phyloP scores from a whole-genome alignment of 495 filamentous ascomycete species.

The Penicillium coffeae region DNA sequence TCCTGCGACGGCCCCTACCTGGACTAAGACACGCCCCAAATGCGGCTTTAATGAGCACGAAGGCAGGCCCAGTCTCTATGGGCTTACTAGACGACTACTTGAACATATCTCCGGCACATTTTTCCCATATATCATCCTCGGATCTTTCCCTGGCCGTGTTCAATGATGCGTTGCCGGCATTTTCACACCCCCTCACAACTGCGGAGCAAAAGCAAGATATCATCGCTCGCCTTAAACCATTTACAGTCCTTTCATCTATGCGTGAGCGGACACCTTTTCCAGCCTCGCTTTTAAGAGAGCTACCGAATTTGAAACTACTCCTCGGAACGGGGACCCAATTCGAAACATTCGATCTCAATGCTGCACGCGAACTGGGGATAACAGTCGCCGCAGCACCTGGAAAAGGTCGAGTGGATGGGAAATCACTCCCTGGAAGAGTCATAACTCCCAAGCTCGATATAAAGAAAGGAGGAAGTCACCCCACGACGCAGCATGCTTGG shows the following conservation, averaged over 20 bases:
- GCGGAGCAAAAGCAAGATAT: background rate
- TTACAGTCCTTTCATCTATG: background rate
- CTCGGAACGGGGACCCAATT: background rate
- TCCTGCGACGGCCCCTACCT: too few relatives aligned
- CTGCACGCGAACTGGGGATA: background rate
- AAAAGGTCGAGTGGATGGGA: too few relatives aligned
- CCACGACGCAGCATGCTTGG: background rate
- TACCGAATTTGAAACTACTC: background rate
- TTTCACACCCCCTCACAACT: background rate
- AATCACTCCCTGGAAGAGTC: background rate
- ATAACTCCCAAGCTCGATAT: background rate
- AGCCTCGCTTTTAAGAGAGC: background rate
- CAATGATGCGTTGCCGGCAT: background rate
- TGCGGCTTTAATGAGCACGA: background rate
- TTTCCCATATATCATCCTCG: background rate
- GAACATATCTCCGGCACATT: background rate
- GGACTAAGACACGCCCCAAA: too few relatives aligned
- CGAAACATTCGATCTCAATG: background rate
- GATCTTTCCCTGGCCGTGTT: background rate
- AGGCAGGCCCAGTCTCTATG: background rate
- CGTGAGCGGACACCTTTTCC: background rate
- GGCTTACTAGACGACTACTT: background rate
- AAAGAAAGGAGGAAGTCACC: background rate
- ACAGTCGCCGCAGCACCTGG: background rate
- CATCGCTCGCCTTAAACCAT: background rate